Evolutionary conservation across 495 filamentous ascomycete species (phyloP), one percentile per base, ranked within the genome.

Genomic region (Hypomontagnella monticulosa): DNA sequence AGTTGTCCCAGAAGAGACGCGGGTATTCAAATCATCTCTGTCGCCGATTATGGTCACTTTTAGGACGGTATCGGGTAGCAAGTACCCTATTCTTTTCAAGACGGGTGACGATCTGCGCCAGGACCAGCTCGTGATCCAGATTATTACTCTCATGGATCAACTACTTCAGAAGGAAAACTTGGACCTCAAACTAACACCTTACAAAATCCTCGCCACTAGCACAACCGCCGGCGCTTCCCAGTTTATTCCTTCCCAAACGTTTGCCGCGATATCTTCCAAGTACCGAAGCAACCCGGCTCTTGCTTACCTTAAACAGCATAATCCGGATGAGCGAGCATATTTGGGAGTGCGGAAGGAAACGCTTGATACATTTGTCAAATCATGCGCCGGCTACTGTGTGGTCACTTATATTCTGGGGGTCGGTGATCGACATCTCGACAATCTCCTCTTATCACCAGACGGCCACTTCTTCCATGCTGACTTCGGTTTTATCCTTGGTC

Each of bases 401-500:
- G 97, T 99, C 71, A 99, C 95, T 0, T 99, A 98, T 77, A 88
- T 99, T 34, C 88, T 99, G n/a, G 95, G 95, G 27, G 95, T 99
- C 23, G 95, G 95, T 38, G 95, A 99, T 73, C 88, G 95, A 0
- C 95, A 99, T 76, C 84, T 98, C 9, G 95, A 99, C 72, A 99
- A 99, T 73, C 85, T 99, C 4, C 88, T 98, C 33, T 84, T 99
- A 7, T 84, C 93, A 0, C 94, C 96, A 10, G 88, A 92, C 67
- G 95, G 91, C 4, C 91, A 94, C 73, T 99, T 99, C 80, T 98
- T 99, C 85, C 95, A 99, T 75, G 92, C 91, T 30, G 95, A 98
- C 71, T 98, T 99, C 66, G 94, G 96, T 33, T 99, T 93, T 78
- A 98, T 99, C 62, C 89, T 99, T 7, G 95, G 95, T 33, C 92